Conservation (phyloP, 129 eudicot species). For the Tagetes erecta region DNA sequence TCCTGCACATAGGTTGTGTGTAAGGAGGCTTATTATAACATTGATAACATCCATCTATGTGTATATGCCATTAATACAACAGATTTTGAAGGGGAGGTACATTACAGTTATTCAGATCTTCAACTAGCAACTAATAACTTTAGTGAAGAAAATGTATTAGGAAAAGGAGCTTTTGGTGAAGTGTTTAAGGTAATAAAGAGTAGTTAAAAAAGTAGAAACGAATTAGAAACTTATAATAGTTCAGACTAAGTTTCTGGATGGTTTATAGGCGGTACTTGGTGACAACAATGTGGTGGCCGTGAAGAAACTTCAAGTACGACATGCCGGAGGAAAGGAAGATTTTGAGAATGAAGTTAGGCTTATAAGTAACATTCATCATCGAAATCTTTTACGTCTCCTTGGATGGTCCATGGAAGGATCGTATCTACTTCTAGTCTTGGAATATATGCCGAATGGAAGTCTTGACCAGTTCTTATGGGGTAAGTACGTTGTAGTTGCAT, state of each 20-base stretch:
- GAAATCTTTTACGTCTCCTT: constrained; percentile 65
- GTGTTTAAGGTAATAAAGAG: constrained; percentile 35
- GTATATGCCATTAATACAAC: not conserved
- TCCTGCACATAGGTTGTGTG: too few relatives aligned
- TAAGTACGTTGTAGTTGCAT: constrained; percentile 20
- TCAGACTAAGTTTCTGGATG: not conserved
- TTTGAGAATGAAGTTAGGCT: constrained; percentile 69
- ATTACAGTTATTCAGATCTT: constrained; percentile 28
- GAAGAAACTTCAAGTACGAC: constrained; percentile 44
- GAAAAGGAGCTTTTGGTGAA: constrained; percentile 61
- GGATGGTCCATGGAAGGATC: constrained; percentile 62
- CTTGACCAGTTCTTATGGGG: constrained; percentile 70
- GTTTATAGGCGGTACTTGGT: constrained; percentile 48
- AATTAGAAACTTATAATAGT: not conserved
- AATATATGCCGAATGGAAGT: constrained; percentile 71
- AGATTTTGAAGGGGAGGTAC: constrained; percentile 44
- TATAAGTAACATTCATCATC: constrained; percentile 65
- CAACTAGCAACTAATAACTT: constrained; percentile 39
- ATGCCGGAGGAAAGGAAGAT: constrained; percentile 49
- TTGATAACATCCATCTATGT: not conserved
- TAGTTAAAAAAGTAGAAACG: not conserved
- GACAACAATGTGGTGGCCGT: constrained; percentile 63
- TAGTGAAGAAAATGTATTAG: constrained; percentile 48
- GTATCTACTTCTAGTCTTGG: constrained; percentile 63
- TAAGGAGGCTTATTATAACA: too few relatives aligned